A percentile compares a stretch with the other conserved stretches of the same genome.
phyloP scores from a whole-genome alignment of 192 early-diverging fungal species.

The Jimgerdemannia lactiflua region DNA sequence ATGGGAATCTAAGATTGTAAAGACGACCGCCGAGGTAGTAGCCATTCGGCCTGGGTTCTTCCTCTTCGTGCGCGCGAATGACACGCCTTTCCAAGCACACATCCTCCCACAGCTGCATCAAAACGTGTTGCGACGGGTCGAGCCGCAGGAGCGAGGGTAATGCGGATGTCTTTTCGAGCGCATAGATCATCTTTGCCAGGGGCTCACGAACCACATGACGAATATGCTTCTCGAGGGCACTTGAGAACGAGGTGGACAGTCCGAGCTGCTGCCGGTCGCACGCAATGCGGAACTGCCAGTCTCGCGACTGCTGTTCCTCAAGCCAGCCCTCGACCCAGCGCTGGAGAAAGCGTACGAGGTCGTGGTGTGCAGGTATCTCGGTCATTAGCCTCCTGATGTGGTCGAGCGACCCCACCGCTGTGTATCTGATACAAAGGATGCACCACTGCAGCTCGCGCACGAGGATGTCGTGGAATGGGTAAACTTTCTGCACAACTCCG shows the following conservation, averaged over 20 bases:
- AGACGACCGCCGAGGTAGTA: not conserved
- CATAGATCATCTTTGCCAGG: constrained; percentile 9
- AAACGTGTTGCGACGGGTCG: not conserved
- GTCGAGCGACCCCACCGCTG: constrained; percentile 2
- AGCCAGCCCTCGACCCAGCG: constrained; percentile 5
- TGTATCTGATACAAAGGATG: constrained; percentile 16
- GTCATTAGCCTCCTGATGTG: constrained; percentile 4
- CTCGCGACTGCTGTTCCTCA: not conserved
- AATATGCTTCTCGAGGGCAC: constrained; percentile 6
- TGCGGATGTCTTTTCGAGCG: constrained; percentile 8
- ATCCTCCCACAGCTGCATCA: constrained; percentile 11
- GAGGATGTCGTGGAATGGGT: constrained; percentile 15
- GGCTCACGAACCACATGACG: constrained; percentile 9
- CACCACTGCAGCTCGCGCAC: constrained; percentile 14
- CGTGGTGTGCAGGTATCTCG: constrained; percentile 5
- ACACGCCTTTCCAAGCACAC: not conserved
- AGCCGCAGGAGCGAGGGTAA: not conserved
- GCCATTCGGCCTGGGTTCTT: constrained; percentile 11
- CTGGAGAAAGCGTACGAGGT: not conserved
- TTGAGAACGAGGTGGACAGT: constrained; percentile 15
- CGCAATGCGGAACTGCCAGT: constrained; percentile 13
- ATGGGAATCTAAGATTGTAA: constrained; percentile 17
- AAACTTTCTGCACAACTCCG: constrained; percentile 3
- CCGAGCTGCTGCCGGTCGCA: constrained; percentile 14
- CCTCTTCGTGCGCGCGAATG: not conserved